Evolutionary conservation across 306 rosid genomes (phyloP).

Genomic region (Psophocarpus tetragonolobus): DNA sequence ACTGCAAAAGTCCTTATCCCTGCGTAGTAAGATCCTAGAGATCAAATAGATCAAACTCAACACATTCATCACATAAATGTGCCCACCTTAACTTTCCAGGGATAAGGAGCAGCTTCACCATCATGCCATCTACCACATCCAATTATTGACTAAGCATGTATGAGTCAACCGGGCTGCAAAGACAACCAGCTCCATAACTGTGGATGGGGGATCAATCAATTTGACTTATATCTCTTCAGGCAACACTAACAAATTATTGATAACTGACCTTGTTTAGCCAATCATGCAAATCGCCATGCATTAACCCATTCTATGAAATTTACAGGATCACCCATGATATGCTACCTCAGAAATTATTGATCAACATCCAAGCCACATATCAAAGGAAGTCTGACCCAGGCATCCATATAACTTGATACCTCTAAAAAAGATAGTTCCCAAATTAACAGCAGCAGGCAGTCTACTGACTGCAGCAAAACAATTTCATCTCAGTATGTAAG

Average conservation of each 20-base stretch:
- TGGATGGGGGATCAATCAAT: slow-evolving; percentile 81
- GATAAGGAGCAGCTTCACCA: slow-evolving; percentile 99
- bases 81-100: slow-evolving; percentile 99
- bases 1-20: slow-evolving; percentile 92
- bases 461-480: slow-evolving; percentile 40
- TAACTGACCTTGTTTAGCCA: slow-evolving; percentile 39
- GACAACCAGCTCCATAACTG: slow-evolving; percentile 92
- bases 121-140: slow-evolving; percentile 64
- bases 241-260: slow-evolving; percentile 39
- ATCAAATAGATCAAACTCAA: slow-evolving; percentile 71
- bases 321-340: slow-evolving; percentile 34
- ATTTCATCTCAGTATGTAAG: slow-evolving; percentile 42
- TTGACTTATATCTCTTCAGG: slow-evolving; percentile 44
- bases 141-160: slow-evolving; percentile 67
- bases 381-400: slow-evolving; percentile 41
- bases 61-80: slow-evolving; percentile 91
- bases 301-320: slow-evolving; percentile 32
- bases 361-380: slow-evolving; percentile 41
- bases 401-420: slow-evolving; percentile 55
- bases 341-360: slow-evolving; percentile 29
- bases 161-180: slow-evolving; percentile 98
- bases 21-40: slow-evolving; percentile 69
- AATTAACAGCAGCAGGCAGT: slow-evolving; percentile 28
- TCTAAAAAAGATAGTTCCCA: slow-evolving; percentile 34
- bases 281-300: slow-evolving; percentile 24